A percentile compares a stretch with the other conserved stretches of the same genome.
Conservation (phyloP, 495 filamentous ascomycete genomes). For the Talaromyces stipitatus region DNA sequence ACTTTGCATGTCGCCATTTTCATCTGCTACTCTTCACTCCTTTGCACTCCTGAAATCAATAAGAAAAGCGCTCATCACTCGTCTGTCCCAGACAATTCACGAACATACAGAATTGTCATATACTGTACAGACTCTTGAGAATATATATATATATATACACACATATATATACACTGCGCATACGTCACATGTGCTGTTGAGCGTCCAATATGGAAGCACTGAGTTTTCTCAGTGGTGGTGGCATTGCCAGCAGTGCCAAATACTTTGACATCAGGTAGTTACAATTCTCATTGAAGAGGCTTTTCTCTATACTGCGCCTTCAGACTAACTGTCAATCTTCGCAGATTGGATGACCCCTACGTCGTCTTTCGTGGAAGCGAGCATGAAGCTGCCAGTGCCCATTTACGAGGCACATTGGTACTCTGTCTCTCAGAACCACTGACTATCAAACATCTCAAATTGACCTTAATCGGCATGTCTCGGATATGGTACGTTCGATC, state of each 20-base stretch:
- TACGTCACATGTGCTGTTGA: not conserved
- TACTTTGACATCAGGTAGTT: slow-evolving; percentile 50
- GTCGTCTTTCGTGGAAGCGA: slow-evolving; percentile 70
- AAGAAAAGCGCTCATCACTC: too few species aligned
- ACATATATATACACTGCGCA: too few species aligned
- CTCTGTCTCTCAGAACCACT: slow-evolving; percentile 64
- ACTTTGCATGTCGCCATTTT: too few species aligned
- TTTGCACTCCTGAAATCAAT: too few species aligned
- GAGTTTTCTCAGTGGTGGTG: slow-evolving; percentile 41
- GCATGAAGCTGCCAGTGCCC: slow-evolving; percentile 66
- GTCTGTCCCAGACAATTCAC: too few species aligned
- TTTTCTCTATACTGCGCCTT: not conserved
- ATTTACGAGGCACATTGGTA: slow-evolving; percentile 66
- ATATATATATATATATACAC: too few species aligned
- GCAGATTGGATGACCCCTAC: slow-evolving; percentile 70
- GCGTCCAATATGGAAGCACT: slow-evolving; percentile 33
- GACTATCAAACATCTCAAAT: slow-evolving; percentile 61
- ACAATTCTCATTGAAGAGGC: not conserved
- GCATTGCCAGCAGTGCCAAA: slow-evolving; percentile 43
- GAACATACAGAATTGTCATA: too few species aligned
- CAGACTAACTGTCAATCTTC: not conserved
- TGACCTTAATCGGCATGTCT: slow-evolving; percentile 64
- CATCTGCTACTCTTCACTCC: too few species aligned
- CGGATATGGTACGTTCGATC: slow-evolving; percentile 53
- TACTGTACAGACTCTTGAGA: too few species aligned